Evolutionary conservation across 2,329 filamentous ascomycete species (phyloP), one percentile per base, ranked within the genome.

Genomic region (Thermothelomyces thermophilus): DNA sequence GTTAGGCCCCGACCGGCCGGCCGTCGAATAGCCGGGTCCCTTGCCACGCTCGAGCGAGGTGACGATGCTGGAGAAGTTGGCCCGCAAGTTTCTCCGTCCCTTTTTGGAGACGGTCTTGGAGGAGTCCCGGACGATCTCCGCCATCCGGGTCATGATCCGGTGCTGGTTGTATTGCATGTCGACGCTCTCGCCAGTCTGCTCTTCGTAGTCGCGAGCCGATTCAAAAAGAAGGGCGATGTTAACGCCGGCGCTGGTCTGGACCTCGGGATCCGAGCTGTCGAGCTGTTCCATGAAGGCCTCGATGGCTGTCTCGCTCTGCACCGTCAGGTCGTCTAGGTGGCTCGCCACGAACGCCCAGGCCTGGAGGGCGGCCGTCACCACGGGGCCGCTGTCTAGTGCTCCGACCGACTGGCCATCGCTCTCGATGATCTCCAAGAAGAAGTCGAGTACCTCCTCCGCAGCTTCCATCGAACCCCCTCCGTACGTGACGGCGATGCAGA

Each of bases 261-360:
- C 86, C 8, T 77, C 72, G 1, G 82, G 72, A 51, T 89, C 83
- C 28, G 75, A 75, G 64, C 86, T 89, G 52, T 90, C 83, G 16
- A 95, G 83, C 66, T 95, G 90, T 41, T 95, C 89, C 36, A 87
- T 82, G 59, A 95, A 89, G 2, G 84, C 83, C 46, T 93, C 86
- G 60, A 93, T 78, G 14, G 87, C 84, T 24, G 80, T 70, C 56
- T 88, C 83, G 28, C 84, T 87, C 53, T 82, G 75, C 14, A 79
- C 76, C 58, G 87, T 81, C 37, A 90, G 73, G 60, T 91, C 86
- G 3, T 90, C 84, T 6, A 91, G 71, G 53, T 86, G 80, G 3
- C 86, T 90, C 5, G 86, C 86, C 5, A 94, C 76, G 56, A 91
- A 85, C 1, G 84, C 84, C 87, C 88, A 95, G 51, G 84, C 81